Evolutionary conservation across 495 filamentous ascomycete genomes (phyloP).

Genomic region (Xylaria grammica): DNA sequence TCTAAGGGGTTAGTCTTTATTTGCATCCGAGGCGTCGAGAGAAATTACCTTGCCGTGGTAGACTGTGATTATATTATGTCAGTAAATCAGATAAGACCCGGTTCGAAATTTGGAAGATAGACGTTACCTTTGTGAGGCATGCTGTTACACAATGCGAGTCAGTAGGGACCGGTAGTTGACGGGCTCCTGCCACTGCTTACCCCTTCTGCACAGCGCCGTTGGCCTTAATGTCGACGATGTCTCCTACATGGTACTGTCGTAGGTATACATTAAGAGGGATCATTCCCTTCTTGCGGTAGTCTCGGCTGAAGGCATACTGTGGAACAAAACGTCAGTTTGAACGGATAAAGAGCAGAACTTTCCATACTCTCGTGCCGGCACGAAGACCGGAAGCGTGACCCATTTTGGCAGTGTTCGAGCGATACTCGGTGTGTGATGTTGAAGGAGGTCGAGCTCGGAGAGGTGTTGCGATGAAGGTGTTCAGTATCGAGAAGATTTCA

Average conservation of each 20-base stretch:
- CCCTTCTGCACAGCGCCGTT: conserved; percentile 99
- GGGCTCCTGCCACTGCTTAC: conserved; percentile 53
- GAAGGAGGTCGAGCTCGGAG: too few species aligned
- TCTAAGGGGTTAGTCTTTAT: conserved; percentile 51
- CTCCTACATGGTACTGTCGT: conserved; percentile 92
- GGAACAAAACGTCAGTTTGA: conserved; percentile 3
- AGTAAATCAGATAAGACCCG: too few species aligned
- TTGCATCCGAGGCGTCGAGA: neutral
- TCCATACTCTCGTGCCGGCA: conserved; percentile 7
- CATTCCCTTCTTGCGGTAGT: conserved; percentile 90
- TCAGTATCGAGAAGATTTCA: neutral
- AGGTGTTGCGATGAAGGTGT: neutral
- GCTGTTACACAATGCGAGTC: conserved; percentile 47
- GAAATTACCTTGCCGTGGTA: conserved; percentile 82
- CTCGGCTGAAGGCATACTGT: conserved; percentile 88
- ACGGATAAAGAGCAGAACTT: neutral
- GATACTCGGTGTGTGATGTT: conserved; percentile 2
- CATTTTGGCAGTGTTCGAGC: conserved; percentile 63
- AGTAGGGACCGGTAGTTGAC: conserved; percentile 11
- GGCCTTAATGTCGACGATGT: conserved; percentile 94
- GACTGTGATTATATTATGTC: too few species aligned
- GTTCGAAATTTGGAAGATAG: too few species aligned
- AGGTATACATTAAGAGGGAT: conserved; percentile 92
- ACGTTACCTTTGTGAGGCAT: conserved; percentile 99
- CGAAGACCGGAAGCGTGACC: conserved; percentile 88